Conservation (phyloP, 805 yeast species). For the Ogataea ganodermae region DNA sequence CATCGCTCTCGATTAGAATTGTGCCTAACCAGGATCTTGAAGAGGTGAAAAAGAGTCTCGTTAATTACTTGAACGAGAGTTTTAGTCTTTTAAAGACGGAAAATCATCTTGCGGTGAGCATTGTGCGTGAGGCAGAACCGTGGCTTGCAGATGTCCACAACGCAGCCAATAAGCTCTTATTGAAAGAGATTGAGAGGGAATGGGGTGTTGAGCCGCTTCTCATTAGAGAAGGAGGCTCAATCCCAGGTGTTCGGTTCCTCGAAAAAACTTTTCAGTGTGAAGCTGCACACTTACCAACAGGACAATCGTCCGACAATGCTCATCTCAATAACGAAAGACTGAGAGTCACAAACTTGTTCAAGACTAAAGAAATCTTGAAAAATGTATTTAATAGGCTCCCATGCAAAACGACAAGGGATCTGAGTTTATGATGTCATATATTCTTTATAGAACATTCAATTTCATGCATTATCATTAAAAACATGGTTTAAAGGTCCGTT, state of each 20-base stretch:
- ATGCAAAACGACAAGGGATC: conserved; percentile 7
- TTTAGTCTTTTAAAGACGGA: conserved; percentile 57
- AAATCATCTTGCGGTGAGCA: conserved; percentile 60
- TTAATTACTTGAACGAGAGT: conserved; percentile 44
- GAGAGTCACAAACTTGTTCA: conserved; percentile 74
- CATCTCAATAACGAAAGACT: conserved; percentile 87
- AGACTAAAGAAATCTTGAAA: conserved; percentile 63
- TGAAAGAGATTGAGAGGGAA: conserved; percentile 58
- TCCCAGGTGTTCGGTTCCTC: conserved; percentile 83
- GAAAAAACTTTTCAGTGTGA: conserved; percentile 83
- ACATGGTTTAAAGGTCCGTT: conserved; percentile 76
- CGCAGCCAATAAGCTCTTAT: conserved; percentile 67
- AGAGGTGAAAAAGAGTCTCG: conserved; percentile 53
- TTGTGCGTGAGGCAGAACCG: conserved; percentile 88
- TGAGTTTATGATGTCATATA: not conserved
- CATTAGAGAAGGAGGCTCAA: conserved; percentile 96
- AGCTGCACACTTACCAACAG: conserved; percentile 96
- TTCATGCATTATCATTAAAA: conserved; percentile 7
- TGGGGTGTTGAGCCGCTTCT: conserved; percentile 85
- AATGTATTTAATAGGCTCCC: conserved; percentile 51
- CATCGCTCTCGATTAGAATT: conserved; percentile 77
- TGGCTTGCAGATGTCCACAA: conserved; percentile 91
- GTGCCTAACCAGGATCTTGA: conserved; percentile 85
- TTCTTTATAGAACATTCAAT: not conserved
- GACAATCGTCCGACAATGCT: conserved; percentile 92